A percentile compares a stretch with the other conserved stretches of the same genome.
Conservation (phyloP, 345 rosid genomes). For the Syzygium oleosum region DNA sequence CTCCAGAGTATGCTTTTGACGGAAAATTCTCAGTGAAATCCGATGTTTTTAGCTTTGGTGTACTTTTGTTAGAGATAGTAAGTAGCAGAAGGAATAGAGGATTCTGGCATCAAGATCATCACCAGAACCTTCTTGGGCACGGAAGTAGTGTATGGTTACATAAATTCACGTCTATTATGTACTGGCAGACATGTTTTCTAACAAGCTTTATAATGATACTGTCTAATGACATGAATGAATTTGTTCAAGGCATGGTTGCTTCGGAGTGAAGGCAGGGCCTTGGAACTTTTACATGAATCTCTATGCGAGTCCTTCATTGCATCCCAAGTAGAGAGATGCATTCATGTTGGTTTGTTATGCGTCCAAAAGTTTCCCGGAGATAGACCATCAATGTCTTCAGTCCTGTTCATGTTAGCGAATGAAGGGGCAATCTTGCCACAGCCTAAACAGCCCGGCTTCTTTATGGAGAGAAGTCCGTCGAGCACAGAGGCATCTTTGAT, state of each 20-base stretch:
- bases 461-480: not conserved
- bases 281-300: constrained; percentile 2
- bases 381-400: constrained; percentile 12
- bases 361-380: constrained; percentile 14
- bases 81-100: constrained; percentile 39
- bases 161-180: not conserved
- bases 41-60: no score
- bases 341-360: constrained; percentile 11
- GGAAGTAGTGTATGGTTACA: not conserved
- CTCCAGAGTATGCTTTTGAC: not conserved
- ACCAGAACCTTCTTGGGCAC: constrained; percentile 10
- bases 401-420: constrained; percentile 10
- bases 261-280: constrained; percentile 2
- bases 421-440: constrained; percentile 1
- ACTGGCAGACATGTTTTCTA: not conserved
- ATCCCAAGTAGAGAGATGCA: not conserved
- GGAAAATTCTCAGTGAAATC: not conserved
- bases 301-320: not conserved
- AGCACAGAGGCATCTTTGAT: not conserved
- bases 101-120: constrained; percentile 16
- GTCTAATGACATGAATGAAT: not conserved
- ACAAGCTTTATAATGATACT: not conserved
- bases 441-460: constrained; percentile 17
- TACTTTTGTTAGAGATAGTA: constrained; percentile 6
- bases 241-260: constrained; percentile 15